Evolutionary conservation across 2,329 filamentous ascomycete species (phyloP).

Genomic region (Fusarium sp.): DNA sequence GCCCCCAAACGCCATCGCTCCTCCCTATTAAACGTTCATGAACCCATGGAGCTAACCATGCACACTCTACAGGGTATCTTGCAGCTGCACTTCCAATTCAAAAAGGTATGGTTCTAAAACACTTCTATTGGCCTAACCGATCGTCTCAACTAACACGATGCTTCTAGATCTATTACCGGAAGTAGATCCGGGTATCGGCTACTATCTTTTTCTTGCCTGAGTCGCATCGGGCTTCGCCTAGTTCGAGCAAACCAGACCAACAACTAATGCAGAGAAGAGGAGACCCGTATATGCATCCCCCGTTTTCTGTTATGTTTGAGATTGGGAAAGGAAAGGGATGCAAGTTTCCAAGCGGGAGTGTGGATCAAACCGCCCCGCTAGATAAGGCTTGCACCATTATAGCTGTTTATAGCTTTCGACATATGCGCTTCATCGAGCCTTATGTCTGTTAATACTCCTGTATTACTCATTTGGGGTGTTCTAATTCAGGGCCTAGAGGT

Average conservation of each 20-base stretch:
- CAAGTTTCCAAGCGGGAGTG: slow-evolving; percentile 29
- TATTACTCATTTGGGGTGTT: slow-evolving; percentile 35
- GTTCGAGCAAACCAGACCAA: slow-evolving; percentile 5
- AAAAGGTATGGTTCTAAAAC: slow-evolving; percentile 75
- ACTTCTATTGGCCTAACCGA: slow-evolving; percentile 7
- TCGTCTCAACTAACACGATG: slow-evolving; percentile 43
- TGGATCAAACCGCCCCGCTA: slow-evolving; percentile 22
- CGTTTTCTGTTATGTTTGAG: slow-evolving; percentile 13
- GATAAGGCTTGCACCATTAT: slow-evolving; percentile 28
- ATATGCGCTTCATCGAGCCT: slow-evolving; percentile 29
- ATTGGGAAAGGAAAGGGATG: slow-evolving; percentile 17
- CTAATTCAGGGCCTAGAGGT: slow-evolving; percentile 15
- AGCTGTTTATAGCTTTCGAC: slow-evolving; percentile 41
- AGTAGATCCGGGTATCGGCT: slow-evolving; percentile 53
- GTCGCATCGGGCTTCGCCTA: slow-evolving; percentile 18
- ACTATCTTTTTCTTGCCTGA: slow-evolving; percentile 1
- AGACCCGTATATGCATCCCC: slow-evolving; percentile 2
- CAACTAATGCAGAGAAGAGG: slow-evolving; percentile 12
- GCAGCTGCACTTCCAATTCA: slow-evolving; percentile 98
- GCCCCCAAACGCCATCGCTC: slow-evolving; percentile 6
- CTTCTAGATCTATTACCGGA: slow-evolving; percentile 68
- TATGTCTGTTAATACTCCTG: slow-evolving; percentile 37
- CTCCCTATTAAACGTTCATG: slow-evolving; percentile 17
- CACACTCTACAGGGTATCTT: slow-evolving; percentile 79
- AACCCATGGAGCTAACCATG: slow-evolving; percentile 38